phyloP scores from a whole-genome alignment of 495 filamentous ascomycete genomes.

The Penicillium flavigenum region DNA sequence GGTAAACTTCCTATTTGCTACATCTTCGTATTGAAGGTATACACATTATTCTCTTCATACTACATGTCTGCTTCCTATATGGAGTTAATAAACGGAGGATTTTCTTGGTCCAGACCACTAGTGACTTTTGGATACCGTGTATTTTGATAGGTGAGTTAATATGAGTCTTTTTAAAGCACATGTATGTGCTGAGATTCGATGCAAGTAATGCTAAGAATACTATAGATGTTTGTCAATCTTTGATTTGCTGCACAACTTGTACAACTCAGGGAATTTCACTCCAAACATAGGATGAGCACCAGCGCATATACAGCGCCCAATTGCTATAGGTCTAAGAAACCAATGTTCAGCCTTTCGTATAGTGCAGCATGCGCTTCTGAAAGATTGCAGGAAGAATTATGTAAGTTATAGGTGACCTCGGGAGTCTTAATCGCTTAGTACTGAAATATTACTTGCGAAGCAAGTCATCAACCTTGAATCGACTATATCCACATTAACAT shows the following conservation, averaged over 20 bases:
- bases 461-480: not conserved
- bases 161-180: too few relatives aligned
- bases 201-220: not conserved
- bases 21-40: not conserved
- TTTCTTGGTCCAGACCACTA: not conserved
- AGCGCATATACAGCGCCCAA: not conserved
- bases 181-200: too few relatives aligned
- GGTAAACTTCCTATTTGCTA: not conserved
- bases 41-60: not conserved
- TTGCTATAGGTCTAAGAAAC: not conserved
- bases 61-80: not conserved
- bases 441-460: not conserved
- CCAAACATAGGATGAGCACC: not conserved
- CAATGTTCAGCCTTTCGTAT: not conserved
- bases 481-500: not conserved
- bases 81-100: not conserved
- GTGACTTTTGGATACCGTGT: not conserved
- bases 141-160: not conserved
- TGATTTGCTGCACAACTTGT: not conserved
- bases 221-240: not conserved
- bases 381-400: not conserved
- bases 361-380: not conserved
- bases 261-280: not conserved
- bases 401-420: not conserved
- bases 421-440: not conserved